Evolutionary conservation across 129 eudicot genomes (phyloP), one percentile per base, ranked within the genome.

Genomic region (Gnaphalium uliginosum): DNA sequence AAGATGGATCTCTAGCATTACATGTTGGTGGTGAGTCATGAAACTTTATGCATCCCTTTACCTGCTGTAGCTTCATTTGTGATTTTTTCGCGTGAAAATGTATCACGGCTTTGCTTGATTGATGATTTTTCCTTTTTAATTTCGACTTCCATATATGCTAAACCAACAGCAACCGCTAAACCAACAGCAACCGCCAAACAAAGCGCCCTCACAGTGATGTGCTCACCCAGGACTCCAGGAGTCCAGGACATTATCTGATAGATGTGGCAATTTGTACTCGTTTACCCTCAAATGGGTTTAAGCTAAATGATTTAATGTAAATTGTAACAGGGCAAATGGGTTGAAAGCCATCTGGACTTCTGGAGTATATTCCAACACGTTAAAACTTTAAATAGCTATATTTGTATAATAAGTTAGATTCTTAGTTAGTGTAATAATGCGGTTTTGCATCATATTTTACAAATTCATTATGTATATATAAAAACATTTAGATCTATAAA

Each of bases 1-100:
- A 90, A 79, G 87, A 84, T 53, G 97, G 97, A 37, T 85, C 96
- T 72, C 86, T 94, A 25, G 84, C 91, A 0, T 27, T 94, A 24
- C 98, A 89, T 79, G 88, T 66, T 76, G 98, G 84, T 32, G 98
- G 98, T 94, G 84, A 80, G 91, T 77, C 67, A 46, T 73, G n/a
- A 4, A 26, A 39, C 48, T 43, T 22, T 9, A 41, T 71, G 2
- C 43, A 30, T 51, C 70, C 23, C 1, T 33, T 22, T 4, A 26
- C 19, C 68, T 63, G 1, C 22, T 27, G 2, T 4, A 29, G 11
- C 14, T 30, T 29, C 13, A 5, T 15, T 17, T 29, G 23, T 17
- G 68, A n/a, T 17, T 29, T 46, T 63, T 27, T 15, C 7, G 19
- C n/a, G n/a, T 61, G 7, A 19, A 50, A 50, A 53, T n/a, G 59